Conservation (phyloP, 257 asterid genomes). For the Solanum lycopersicoides region DNA sequence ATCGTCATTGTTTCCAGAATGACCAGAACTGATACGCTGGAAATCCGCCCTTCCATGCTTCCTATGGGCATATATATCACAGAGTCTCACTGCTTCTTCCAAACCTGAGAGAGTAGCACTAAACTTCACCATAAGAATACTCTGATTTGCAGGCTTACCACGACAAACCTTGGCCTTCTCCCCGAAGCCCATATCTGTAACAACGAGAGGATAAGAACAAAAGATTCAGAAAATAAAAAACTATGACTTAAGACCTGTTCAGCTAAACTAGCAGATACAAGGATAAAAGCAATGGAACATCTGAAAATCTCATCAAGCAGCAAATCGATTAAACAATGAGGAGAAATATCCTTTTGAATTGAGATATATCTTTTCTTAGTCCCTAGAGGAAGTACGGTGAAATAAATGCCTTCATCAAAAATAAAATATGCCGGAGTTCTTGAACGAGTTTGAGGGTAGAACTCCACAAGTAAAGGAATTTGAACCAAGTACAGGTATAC, state of each 20-base stretch:
- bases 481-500: not conserved
- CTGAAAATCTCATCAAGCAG: not conserved
- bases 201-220: not conserved
- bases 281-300: not conserved
- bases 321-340: not conserved
- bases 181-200: constrained; percentile 44
- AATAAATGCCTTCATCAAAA: not conserved
- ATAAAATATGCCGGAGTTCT: not conserved
- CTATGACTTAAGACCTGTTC: not conserved
- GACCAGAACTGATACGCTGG: constrained; percentile 9
- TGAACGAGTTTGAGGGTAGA: not conserved
- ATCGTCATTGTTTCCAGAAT: not conserved
- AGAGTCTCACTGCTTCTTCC: constrained; percentile 54
- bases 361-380: not conserved
- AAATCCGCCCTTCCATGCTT: constrained; percentile 40
- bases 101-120: constrained; percentile 57
- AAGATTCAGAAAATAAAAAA: not conserved
- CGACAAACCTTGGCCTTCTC: constrained; percentile 44
- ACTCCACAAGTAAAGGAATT: not conserved
- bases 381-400: not conserved
- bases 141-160: constrained; percentile 58
- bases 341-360: not conserved
- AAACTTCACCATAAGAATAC: constrained; percentile 53
- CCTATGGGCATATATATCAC: constrained; percentile 22
- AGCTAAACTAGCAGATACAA: not conserved